A percentile compares a stretch with the other conserved stretches of the same genome.
Conservation (phyloP, 805 yeast genomes). For the Yamadazyma endophytica region DNA sequence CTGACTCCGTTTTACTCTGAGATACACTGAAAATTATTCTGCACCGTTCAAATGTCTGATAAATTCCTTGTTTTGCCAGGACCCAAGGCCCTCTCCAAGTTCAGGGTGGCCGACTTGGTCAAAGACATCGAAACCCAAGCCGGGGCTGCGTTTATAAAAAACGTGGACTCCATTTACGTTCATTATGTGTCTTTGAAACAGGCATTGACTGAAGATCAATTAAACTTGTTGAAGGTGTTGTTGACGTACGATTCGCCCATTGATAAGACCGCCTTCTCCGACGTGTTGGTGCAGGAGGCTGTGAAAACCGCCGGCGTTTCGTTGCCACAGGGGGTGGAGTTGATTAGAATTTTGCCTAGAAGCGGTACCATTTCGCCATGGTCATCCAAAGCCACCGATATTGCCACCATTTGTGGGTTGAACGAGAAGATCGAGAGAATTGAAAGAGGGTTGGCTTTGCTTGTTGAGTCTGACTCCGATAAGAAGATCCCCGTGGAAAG, state of each 20-base stretch:
- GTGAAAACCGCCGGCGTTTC: slow-evolving; percentile 21
- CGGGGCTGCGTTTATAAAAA: slow-evolving; percentile 56
- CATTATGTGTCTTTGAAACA: slow-evolving; percentile 70
- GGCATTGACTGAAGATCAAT: slow-evolving; percentile 35
- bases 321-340: slow-evolving; percentile 28
- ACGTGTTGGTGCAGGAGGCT: slow-evolving; percentile 32
- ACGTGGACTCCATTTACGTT: slow-evolving; percentile 68
- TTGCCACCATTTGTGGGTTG: slow-evolving; percentile 83
- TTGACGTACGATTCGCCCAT: slow-evolving; percentile 71
- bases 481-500: slow-evolving; percentile 44
- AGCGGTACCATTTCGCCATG: slow-evolving; percentile 97
- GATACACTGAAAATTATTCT: neutral
- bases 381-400: slow-evolving; percentile 98
- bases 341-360: slow-evolving; percentile 82
- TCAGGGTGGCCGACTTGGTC: slow-evolving; percentile 72
- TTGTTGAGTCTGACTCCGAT: slow-evolving; percentile 50
- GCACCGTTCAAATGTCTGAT: slow-evolving; percentile 1
- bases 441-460: slow-evolving; percentile 83
- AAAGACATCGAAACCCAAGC: slow-evolving; percentile 70
- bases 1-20: neutral
- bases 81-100: slow-evolving; percentile 83
- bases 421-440: slow-evolving; percentile 68
- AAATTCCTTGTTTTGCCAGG: slow-evolving; percentile 62
- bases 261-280: slow-evolving; percentile 47
- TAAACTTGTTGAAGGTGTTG: slow-evolving; percentile 51